Evolutionary conservation across 371 early-diverging fungal genomes (phyloP).

Genomic region (Mortierella sp.): DNA sequence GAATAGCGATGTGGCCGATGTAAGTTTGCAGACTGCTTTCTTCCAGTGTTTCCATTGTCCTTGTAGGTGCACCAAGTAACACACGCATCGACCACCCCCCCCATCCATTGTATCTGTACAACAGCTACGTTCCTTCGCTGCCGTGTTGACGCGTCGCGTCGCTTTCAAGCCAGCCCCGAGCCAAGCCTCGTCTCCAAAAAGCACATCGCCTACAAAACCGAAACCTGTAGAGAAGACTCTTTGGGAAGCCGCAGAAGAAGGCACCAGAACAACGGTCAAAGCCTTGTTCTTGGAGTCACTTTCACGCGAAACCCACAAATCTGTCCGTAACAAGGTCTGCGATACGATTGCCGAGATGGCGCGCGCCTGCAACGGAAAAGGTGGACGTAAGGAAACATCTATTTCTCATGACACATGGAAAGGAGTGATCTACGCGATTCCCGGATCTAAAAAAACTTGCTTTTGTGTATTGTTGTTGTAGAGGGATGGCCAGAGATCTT

Average conservation of each 20-base stretch:
- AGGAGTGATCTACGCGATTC: not conserved
- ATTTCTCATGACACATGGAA: not conserved
- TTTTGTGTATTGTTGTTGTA: no score
- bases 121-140: slow-evolving; percentile 87
- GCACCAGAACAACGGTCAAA: slow-evolving; percentile 72
- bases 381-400: slow-evolving; percentile 63
- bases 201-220: slow-evolving; percentile 4
- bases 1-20: slow-evolving; percentile 62
- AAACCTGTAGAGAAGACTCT: slow-evolving; percentile 53
- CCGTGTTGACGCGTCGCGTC: slow-evolving; percentile 89
- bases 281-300: slow-evolving; percentile 78
- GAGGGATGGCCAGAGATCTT: slow-evolving; percentile 80
- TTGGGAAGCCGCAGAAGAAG: slow-evolving; percentile 75
- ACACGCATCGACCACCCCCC: not conserved
- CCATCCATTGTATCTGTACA: no score
- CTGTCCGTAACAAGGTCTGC: slow-evolving; percentile 87
- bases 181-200: slow-evolving; percentile 29
- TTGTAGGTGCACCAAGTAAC: not conserved
- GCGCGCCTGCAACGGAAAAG: slow-evolving; percentile 61
- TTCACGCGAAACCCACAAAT: slow-evolving; percentile 71
- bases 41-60: not conserved
- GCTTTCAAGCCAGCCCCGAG: slow-evolving; percentile 73
- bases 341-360: slow-evolving; percentile 92
- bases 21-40: slow-evolving; percentile 26
- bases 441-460: not conserved